A percentile compares a stretch with the other conserved stretches of the same genome.
Evolutionary conservation across 2,329 filamentous ascomycete genomes (phyloP).

Genomic region (Fusarium succisae): DNA sequence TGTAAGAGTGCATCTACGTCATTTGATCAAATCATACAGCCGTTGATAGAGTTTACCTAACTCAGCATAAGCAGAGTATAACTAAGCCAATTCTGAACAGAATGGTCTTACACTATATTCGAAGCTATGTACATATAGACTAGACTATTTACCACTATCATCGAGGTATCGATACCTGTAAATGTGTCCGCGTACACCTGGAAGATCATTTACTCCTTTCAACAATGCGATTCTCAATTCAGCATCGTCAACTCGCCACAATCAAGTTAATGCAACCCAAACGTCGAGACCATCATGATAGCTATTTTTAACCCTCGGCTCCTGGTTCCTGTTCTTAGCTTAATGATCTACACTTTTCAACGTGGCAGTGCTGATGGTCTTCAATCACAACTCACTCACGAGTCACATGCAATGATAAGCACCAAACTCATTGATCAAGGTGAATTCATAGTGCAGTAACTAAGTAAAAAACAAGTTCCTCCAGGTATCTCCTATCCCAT

Average conservation of each 20-base stretch:
- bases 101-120: neutral
- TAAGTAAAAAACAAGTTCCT: conserved; percentile 4
- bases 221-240: neutral
- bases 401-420: neutral
- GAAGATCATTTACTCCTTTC: neutral
- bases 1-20: neutral
- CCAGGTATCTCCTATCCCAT: conserved; percentile 21
- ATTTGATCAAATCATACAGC: neutral
- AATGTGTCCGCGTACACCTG: neutral
- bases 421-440: neutral
- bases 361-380: conserved; percentile 14
- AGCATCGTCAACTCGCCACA: neutral
- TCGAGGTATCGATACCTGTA: neutral
- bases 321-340: neutral
- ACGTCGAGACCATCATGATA: neutral
- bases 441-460: neutral
- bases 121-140: neutral
- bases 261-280: neutral
- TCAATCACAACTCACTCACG: neutral
- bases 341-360: neutral
- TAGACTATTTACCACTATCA: neutral
- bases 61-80: neutral
- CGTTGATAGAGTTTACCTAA: neutral
- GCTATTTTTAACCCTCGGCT: conserved; percentile 22
- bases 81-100: neutral